Evolutionary conservation across 768 basidiomycete species (phyloP), one percentile per base, ranked within the genome.

Genomic region (Cystoderma amianthinum): DNA sequence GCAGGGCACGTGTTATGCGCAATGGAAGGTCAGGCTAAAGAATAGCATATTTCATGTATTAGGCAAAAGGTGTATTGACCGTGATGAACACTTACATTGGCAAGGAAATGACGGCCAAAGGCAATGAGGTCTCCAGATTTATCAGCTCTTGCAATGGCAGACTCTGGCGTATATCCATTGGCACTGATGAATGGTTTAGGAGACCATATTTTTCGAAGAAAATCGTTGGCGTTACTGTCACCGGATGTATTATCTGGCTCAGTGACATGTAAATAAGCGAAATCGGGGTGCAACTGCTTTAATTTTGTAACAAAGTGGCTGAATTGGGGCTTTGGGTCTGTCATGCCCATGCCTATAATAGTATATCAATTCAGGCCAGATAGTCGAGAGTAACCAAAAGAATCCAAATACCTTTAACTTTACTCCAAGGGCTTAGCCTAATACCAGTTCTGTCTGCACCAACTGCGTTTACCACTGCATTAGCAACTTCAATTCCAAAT

Each of bases 401-500:
- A 21, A 5, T 59, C 47, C 9, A 44, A 43, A 20, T 10, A 58
- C 57, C 52, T 38, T 64, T 60, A 43, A 52, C 55, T 2, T 30
- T 24, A n/a, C 49, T 53, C 68, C 64, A 76, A 2, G 70, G 75
- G 42, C 69, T 68, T 15, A 80, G 33, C 6, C 79, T 68, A 39
- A 82, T 61, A 0, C 63, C 76, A 4, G 68, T 62, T 9, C 63
- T 62, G 17, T 73, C 66, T 21, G 62, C 57, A 1, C 80, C 82
- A 28, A 82, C 58, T 0, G 71, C 68, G 0, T 62, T 54, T 11
- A 58, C 56, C 4, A 80, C 51, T 2, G 70, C 72, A 15, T 67
- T 59, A n/a, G 71, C 50, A 19, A 79, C 59, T 47, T 77, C 74
- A 5, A 76, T 60, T 1, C 60, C 46, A 54, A 83, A 82, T 3